These are phyloP conservation scores for Globisporangium lucens DNA, from an alignment of 352 stramenopile genomes.

Conservation along the genomic window DNA sequence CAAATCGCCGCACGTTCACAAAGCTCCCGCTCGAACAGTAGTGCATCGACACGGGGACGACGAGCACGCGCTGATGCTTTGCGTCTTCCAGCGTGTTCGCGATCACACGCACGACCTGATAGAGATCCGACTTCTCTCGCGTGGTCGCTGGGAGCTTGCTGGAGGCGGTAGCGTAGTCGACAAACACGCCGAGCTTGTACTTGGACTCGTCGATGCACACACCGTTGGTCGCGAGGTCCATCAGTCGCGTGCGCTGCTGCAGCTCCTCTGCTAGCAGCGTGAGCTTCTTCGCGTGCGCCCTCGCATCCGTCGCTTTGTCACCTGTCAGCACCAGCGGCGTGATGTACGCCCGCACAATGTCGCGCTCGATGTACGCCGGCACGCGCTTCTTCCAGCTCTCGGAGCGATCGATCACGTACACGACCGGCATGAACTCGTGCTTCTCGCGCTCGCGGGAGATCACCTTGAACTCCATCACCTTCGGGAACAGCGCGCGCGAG, in stretches of 20 bases:
- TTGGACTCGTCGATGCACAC: constrained; percentile 36
- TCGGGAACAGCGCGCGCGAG: constrained; percentile 48
- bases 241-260: constrained; percentile 40
- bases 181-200: constrained; percentile 65
- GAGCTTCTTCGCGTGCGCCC: constrained; percentile 27
- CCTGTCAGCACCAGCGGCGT: constrained; percentile 33
- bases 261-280: constrained; percentile 31
- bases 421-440: constrained; percentile 75
- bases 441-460: constrained; percentile 68
- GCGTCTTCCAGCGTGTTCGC: constrained; percentile 38
- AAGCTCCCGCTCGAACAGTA: constrained; percentile 51
- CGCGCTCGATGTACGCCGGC: constrained; percentile 41
- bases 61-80: constrained; percentile 40
- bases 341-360: constrained; percentile 61
- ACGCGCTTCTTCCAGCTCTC: constrained; percentile 47
- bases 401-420: constrained; percentile 69
- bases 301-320: constrained; percentile 1
- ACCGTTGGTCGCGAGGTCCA: constrained; percentile 27
- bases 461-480: constrained; percentile 78
- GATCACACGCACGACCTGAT: constrained; percentile 52
- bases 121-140: constrained; percentile 42
- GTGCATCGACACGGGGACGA: constrained; percentile 63
- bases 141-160: background rate
- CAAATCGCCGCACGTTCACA: constrained; percentile 48
- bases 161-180: constrained; percentile 34